A percentile compares a stretch with the other conserved stretches of the same genome.
Conservation (phyloP, 305 asterid species). For the Fraxinus sp. region DNA sequence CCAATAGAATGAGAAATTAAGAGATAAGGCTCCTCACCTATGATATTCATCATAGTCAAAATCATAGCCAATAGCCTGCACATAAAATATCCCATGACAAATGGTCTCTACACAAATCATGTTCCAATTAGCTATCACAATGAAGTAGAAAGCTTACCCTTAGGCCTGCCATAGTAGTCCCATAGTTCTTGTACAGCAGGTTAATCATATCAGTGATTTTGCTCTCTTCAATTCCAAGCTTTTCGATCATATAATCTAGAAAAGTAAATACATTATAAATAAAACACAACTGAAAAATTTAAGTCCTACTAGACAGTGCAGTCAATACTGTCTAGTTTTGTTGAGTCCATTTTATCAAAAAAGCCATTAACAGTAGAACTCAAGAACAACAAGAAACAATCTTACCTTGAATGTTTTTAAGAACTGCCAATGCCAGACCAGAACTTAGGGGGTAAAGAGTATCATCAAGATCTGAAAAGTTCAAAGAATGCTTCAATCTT, state of each 20-base stretch:
- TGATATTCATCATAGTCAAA: constrained; percentile 93
- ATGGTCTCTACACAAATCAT: background rate
- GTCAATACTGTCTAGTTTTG: background rate
- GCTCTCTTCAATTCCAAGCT: constrained; percentile 63
- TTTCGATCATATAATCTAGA: constrained; percentile 77
- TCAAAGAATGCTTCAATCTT: background rate
- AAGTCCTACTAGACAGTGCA: background rate
- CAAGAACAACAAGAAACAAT: background rate
- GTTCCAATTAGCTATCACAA: background rate
- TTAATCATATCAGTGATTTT: constrained; percentile 58
- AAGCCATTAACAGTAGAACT: background rate
- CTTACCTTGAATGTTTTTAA: constrained; percentile 74
- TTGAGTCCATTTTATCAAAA: background rate
- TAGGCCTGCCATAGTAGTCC: constrained; percentile 97
- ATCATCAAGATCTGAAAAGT: constrained; percentile 73
- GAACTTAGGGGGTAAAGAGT: constrained; percentile 82
- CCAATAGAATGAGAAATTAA: background rate
- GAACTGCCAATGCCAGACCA: constrained; percentile 65
- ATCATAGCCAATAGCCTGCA: constrained; percentile 92
- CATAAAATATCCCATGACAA: constrained; percentile 15
- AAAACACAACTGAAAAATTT: constrained; percentile 1
- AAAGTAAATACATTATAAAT: background rate
- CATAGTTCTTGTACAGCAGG: constrained; percentile 74
- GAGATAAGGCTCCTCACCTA: constrained; percentile 38
- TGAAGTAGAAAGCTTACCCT: constrained; percentile 45